phyloP scores from a whole-genome alignment of 306 rosid genomes.

The Geum urbanum region DNA sequence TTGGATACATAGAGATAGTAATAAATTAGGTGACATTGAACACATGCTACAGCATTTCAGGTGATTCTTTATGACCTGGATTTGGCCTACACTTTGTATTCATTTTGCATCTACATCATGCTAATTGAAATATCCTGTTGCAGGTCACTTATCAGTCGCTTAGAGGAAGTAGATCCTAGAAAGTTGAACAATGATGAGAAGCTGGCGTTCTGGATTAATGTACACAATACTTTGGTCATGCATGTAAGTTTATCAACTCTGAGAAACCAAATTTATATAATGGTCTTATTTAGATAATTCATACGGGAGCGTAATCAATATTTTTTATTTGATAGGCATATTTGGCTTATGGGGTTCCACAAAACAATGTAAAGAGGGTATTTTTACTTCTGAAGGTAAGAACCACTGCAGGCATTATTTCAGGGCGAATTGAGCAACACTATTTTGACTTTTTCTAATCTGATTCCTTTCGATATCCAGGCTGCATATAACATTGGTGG shows the following conservation, averaged over 20 bases:
- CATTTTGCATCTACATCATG: slow-evolving; percentile 13
- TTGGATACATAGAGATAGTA: slow-evolving; percentile 74
- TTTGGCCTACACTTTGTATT: slow-evolving; percentile 3
- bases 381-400: slow-evolving; percentile 84
- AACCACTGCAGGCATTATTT: not conserved
- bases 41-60: slow-evolving; percentile 83
- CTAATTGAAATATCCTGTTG: slow-evolving; percentile 25
- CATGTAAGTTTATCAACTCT: slow-evolving; percentile 54
- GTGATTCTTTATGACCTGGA: slow-evolving; percentile 32
- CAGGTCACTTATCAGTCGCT: slow-evolving; percentile 67
- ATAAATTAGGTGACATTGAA: slow-evolving; percentile 59
- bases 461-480: slow-evolving; percentile 40
- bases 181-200: slow-evolving; percentile 81
- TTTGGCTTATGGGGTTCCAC: slow-evolving; percentile 96
- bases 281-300: slow-evolving; percentile 18
- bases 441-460: slow-evolving; percentile 20
- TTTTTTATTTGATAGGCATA: slow-evolving; percentile 60
- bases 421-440: not conserved
- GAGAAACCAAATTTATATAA: slow-evolving; percentile 7
- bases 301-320: slow-evolving; percentile 15
- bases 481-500: slow-evolving; percentile 98
- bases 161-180: slow-evolving; percentile 77
- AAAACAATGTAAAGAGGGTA: slow-evolving; percentile 69
- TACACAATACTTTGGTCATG: slow-evolving; percentile 95
- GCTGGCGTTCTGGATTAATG: slow-evolving; percentile 94